Evolutionary conservation across 2,329 filamentous ascomycete genomes (phyloP), one percentile per base, ranked within the genome.

Genomic region (Sporothrix protearum): DNA sequence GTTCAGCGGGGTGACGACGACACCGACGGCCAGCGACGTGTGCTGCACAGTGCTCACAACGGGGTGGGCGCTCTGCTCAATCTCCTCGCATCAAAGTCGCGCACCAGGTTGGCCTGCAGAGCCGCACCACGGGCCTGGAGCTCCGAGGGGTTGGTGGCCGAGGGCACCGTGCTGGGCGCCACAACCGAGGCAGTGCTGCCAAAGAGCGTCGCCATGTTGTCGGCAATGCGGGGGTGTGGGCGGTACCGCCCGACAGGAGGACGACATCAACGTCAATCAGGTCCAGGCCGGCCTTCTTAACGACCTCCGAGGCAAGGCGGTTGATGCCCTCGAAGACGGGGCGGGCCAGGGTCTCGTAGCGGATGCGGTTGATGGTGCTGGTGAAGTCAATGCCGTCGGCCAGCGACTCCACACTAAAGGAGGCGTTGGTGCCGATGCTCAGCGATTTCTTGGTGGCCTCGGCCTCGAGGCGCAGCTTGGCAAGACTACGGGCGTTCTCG

Each of bases 11-110:
- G 88, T 83, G 76, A 90, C 88, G 74, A 97, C 86, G 69, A 98
- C 91, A 80, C 96, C 96, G 74, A 99, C 92, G 74, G 95, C 92
- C 79, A 94, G 92, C 77, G 89, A 86, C 74, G 97, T 90, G 84
- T 99, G 96, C 77, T 94, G 93, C 69, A 96, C 94, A 19, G 94
- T 95, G 45, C 95, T 97, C 75, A 99, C 94, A 79, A 94, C 93
- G 69, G 96, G 91, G 85, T 99, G 95, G 64, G 94, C 97, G 74
- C 93, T 97, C 86, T 97, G 94, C 80, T 96, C 92, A 76, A 99
- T 96, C 79, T 98, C 95, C 76, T 93, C 90, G 89, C 87, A 77
- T 99, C 96, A 82, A 97, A 99, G 81, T 97, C 95, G 81, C 94
- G 90, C 80, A 99, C 93, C 75, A 99, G 85, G 73, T 91, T 96